Conservation (phyloP, 139 green algal species). For the Picochlorum costavermella region DNA sequence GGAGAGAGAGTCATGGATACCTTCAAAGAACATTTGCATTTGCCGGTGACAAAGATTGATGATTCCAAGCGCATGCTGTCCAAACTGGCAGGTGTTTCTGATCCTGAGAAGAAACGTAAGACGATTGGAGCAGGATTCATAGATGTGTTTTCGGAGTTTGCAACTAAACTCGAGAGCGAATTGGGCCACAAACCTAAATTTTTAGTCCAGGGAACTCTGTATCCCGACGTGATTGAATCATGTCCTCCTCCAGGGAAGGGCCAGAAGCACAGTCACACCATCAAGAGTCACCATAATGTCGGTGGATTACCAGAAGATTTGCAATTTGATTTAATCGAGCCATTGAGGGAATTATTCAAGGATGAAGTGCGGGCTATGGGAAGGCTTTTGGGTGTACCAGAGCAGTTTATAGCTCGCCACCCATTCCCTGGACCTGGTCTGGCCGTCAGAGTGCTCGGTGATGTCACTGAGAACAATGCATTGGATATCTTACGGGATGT, state of each 20-base stretch:
- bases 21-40: constrained; percentile 93
- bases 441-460: constrained; percentile 89
- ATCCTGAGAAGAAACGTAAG: constrained; percentile 96
- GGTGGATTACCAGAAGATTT: constrained; percentile 95
- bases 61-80: constrained; percentile 49
- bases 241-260: constrained; percentile 87
- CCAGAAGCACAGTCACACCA: constrained; percentile 98
- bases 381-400: constrained; percentile 52
- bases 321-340: constrained; percentile 94
- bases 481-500: constrained; percentile 50
- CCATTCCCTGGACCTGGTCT: constrained; percentile 96
- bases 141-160: constrained; percentile 80
- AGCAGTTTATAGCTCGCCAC: constrained; percentile 86
- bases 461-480: constrained; percentile 63
- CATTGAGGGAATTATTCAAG: constrained; percentile 97
- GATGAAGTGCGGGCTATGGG: constrained; percentile 62
- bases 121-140: constrained; percentile 96
- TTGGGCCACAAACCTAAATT: constrained; percentile 67
- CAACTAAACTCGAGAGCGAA: constrained; percentile 54
- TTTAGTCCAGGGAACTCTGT: constrained; percentile 92
- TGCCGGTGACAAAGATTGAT: constrained; percentile 92
- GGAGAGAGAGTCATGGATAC: constrained; percentile 88
- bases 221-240: constrained; percentile 98
- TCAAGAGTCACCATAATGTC: constrained; percentile 99
- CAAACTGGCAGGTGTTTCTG: constrained; percentile 60